phyloP scores from a whole-genome alignment of 257 asterid genomes.

The Solanum etuberosum region DNA sequence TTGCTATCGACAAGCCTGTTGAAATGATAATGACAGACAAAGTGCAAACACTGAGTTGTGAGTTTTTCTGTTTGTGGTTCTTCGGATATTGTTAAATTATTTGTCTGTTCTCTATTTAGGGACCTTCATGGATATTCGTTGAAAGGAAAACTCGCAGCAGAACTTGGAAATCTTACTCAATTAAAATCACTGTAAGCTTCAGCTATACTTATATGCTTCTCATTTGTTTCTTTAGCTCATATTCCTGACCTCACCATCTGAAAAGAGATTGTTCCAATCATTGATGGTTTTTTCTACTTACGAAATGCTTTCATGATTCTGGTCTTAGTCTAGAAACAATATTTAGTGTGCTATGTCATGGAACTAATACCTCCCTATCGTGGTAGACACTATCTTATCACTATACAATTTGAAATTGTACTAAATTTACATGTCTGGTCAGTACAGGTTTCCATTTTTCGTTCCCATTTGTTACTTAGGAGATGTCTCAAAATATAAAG shows the following conservation, averaged over 20 bases:
- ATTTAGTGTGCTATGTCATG: neutral
- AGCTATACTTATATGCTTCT: neutral
- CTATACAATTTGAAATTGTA: neutral
- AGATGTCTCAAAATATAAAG: neutral
- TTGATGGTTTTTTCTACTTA: neutral
- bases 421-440: neutral
- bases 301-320: neutral
- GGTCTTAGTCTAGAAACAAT: neutral
- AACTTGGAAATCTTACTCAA: constrained; percentile 64
- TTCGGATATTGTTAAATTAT: neutral
- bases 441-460: neutral
- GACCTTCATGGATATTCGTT: constrained; percentile 57
- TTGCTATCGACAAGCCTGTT: neutral
- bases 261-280: neutral
- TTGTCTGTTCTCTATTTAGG: constrained; percentile 22
- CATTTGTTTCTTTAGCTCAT: neutral
- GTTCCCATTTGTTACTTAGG: neutral
- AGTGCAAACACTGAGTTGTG: neutral
- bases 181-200: constrained; percentile 66
- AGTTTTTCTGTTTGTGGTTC: neutral
- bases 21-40: neutral
- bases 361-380: neutral
- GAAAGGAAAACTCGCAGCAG: constrained; percentile 64
- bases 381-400: neutral
- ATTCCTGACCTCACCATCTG: neutral